A percentile compares a stretch with the other conserved stretches of the same genome.
Conservation (phyloP, 495 filamentous ascomycete genomes). For the Aspergillus panamensis region DNA sequence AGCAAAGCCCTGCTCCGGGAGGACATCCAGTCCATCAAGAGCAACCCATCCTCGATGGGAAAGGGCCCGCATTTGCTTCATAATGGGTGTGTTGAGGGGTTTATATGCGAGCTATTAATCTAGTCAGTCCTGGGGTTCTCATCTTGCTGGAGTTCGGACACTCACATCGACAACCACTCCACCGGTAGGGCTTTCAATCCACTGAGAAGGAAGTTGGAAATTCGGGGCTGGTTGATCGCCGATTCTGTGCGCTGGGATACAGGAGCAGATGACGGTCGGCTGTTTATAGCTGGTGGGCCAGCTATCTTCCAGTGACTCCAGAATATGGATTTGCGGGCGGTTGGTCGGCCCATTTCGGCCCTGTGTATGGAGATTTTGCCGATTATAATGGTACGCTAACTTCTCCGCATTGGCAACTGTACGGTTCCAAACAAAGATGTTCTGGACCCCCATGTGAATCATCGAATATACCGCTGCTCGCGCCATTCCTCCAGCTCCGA, state of each 20-base stretch:
- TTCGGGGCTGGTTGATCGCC: conserved; percentile 61
- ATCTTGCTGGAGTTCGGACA: neutral
- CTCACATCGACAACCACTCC: conserved; percentile 71
- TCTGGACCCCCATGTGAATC: conserved; percentile 68
- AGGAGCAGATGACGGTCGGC: conserved; percentile 71
- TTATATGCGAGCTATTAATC: conserved; percentile 61
- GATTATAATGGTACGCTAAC: conserved; percentile 67
- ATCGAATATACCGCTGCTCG: conserved; percentile 76
- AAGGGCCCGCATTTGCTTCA: conserved; percentile 57
- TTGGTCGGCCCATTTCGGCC: conserved; percentile 18
- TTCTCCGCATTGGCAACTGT: conserved; percentile 56
- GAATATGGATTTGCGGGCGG: conserved; percentile 49
- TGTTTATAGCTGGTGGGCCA: conserved; percentile 64
- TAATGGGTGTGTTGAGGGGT: conserved; percentile 66
- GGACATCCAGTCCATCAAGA: conserved; percentile 71
- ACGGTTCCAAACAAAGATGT: conserved; percentile 72
- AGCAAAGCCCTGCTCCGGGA: conserved; percentile 76
- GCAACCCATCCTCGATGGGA: conserved; percentile 66
- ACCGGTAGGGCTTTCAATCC: conserved; percentile 72
- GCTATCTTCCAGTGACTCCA: conserved; percentile 50
- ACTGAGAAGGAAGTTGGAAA: conserved; percentile 65
- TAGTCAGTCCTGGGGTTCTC: neutral
- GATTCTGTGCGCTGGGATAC: conserved; percentile 66
- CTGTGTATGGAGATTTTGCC: conserved; percentile 30
- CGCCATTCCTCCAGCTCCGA: conserved; percentile 79